Evolutionary conservation across 2,329 filamentous ascomycete species (phyloP), one percentile per base, ranked within the genome.

Genomic region (Trichoderma sp.): DNA sequence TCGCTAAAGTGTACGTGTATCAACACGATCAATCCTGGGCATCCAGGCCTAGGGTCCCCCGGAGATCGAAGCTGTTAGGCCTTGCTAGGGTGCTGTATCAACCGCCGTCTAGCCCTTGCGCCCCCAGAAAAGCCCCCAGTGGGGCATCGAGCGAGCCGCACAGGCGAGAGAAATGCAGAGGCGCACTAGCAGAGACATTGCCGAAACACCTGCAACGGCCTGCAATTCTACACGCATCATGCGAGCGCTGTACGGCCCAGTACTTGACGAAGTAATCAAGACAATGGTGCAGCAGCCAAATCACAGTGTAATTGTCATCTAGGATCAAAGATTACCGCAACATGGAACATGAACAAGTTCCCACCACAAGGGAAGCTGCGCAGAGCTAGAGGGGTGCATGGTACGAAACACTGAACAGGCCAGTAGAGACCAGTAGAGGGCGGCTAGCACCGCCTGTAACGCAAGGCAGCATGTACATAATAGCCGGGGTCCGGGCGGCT

Each of bases 61-160:
- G 60, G 21, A 34, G 30, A 39, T 54, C 30, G 59, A 39, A 7
- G 11, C 8, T 24, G 21, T 49, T 11, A 24, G 46, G 21, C 46
- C 39, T 43, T 43, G 39, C 39, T 8, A 43, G 21, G 46, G 46
- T 24, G n/a, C 46, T 58, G 56, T 14, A 26, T 65, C 61, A 59
- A 26, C 37, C 49, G 32, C 56, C 16, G 46, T 49, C 63, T 16
- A 13, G 10, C 49, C 63, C 52, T 55, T 49, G 26, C 52, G 39
- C 55, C 52, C 63, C 59, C 52, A 18, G 56, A 46, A 49, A 67
- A 59, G 65, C 65, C 65, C 64, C 65, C 55, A 59, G 65, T 67
- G 54, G 65, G 52, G 63, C 52, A 34, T 59, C 39, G 43, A 49
- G 46, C 64, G 21, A 66, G 28, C 64, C 64, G 55, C 54, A 65